Percentiles rank a stretch among this genome's conserved stretches.
phyloP scores from a whole-genome alignment of 1,284 basidiomycete species.

The Boletellus sp. region DNA sequence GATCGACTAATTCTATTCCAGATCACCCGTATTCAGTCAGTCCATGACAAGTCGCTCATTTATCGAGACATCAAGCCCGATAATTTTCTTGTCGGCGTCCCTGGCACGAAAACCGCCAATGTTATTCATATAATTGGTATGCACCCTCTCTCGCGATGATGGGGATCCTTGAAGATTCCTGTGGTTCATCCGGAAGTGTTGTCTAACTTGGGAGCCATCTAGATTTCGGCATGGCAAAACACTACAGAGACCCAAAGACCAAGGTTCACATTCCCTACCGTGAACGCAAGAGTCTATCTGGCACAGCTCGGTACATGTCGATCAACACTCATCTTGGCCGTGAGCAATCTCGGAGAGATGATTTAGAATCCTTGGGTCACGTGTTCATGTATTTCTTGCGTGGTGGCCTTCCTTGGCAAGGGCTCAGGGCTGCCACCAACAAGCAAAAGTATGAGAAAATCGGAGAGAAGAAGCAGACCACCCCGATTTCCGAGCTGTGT shows the following conservation, averaged over 20 bases:
- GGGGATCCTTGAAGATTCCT: no score
- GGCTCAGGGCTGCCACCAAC: conserved; percentile 92
- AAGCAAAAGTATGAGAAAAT: conserved; percentile 99
- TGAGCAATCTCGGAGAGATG: conserved; percentile 87
- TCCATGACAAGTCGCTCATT: conserved; percentile 98
- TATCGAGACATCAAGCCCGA: conserved; percentile 99
- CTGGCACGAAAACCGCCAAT: conserved; percentile 89
- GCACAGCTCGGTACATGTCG: conserved; percentile 97
- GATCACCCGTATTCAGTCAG: conserved; percentile 95
- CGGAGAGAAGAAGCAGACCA: conserved; percentile 96
- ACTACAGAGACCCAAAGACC: conserved; percentile 97
- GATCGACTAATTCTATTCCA: conserved; percentile 33
- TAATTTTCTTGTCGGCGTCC: conserved; percentile 96
- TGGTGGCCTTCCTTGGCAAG: conserved; percentile 93
- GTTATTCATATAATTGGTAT: conserved; percentile 87
- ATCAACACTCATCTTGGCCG: conserved; percentile 98
- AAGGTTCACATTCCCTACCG: conserved; percentile 98
- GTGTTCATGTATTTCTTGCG: conserved; percentile 99
- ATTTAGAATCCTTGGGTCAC: conserved; percentile 91
- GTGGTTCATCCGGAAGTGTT: conserved; percentile 8
- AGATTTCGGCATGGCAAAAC: conserved; percentile 99
- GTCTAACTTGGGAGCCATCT: conserved; percentile 7
- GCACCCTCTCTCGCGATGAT: conserved; percentile 23
- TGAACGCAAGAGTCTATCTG: conserved; percentile 96
- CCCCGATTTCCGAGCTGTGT: conserved; percentile 88